Percentiles rank a stretch among this genome's conserved stretches.
Evolutionary conservation across 257 asterid species (phyloP).

Genomic region (Solanum rostratum): DNA sequence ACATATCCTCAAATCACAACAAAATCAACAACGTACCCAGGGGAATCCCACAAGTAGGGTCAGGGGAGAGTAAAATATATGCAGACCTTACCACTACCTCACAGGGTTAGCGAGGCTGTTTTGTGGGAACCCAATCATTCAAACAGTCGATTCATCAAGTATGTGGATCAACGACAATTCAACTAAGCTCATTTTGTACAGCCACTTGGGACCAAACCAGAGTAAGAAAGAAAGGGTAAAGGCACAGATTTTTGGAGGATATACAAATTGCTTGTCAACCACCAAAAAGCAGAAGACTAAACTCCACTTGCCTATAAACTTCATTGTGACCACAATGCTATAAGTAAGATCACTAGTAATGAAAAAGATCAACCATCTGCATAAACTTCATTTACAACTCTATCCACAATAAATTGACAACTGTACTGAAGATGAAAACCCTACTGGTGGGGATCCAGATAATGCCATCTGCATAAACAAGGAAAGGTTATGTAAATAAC

Average conservation of each 20-base stretch:
- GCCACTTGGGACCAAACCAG: neutral
- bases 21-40: no score
- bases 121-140: no score
- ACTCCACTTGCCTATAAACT: neutral
- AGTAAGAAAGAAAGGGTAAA: neutral
- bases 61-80: no score
- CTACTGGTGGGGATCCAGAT: neutral
- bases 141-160: neutral
- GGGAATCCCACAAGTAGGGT: no score
- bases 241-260: neutral
- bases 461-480: neutral
- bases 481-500: neutral
- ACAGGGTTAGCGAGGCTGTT: no score
- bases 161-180: neutral
- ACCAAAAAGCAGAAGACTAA: neutral
- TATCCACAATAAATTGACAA: slow-evolving; percentile 1
- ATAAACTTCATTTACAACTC: slow-evolving; percentile 12
- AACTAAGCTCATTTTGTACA: neutral
- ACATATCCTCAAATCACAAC: neutral
- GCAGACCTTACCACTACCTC: no score
- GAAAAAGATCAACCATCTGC: neutral
- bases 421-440: neutral
- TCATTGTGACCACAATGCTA: neutral
- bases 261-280: neutral
- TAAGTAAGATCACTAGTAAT: neutral